phyloP scores from a whole-genome alignment of 2,329 filamentous ascomycete genomes.

The Tolypocladium ophioglossoides region DNA sequence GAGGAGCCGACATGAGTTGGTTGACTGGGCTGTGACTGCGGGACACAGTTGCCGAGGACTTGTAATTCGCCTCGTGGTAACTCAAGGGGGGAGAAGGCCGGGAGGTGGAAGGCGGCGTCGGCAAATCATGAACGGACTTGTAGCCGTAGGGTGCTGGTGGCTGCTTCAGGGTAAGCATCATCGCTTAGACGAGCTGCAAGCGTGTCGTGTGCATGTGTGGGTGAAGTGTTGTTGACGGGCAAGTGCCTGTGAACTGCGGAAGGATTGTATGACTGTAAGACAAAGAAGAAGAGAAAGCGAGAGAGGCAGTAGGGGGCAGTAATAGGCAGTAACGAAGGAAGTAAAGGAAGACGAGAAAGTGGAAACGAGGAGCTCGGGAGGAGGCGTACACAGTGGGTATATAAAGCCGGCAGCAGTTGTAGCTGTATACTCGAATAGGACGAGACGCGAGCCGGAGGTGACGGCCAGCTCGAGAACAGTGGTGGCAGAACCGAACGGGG shows the following conservation, averaged over 20 bases:
- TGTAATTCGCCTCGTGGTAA: slow-evolving; percentile 35
- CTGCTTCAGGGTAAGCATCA: slow-evolving; percentile 54
- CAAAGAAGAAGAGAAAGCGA: slow-evolving; percentile 9
- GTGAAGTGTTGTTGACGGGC: not conserved
- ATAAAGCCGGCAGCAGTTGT: slow-evolving; percentile 20
- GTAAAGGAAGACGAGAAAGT: slow-evolving; percentile 5
- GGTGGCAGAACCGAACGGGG: slow-evolving; percentile 22
- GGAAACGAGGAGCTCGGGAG: slow-evolving; percentile 4
- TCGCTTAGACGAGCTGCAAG: slow-evolving; percentile 23
- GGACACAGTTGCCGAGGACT: slow-evolving; percentile 26
- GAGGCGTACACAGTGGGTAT: slow-evolving; percentile 16
- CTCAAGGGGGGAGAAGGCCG: slow-evolving; percentile 44
- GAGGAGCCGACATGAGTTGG: slow-evolving; percentile 57
- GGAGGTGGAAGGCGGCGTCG: slow-evolving; percentile 44
- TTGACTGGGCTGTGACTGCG: slow-evolving; percentile 35
- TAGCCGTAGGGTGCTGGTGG: slow-evolving; percentile 47
- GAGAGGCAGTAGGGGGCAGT: slow-evolving; percentile 12
- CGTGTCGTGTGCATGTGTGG: slow-evolving; percentile 17
- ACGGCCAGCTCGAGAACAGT: slow-evolving; percentile 33
- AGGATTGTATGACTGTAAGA: not conserved
- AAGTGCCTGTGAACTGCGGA: not conserved
- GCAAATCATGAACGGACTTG: slow-evolving; percentile 51
- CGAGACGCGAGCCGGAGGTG: slow-evolving; percentile 30
- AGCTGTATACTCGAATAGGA: slow-evolving; percentile 6
- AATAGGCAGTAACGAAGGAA: slow-evolving; percentile 9